These are phyloP conservation scores for Heliamphora pulchella DNA, from an alignment of 179 eudicot species.

Conservation along the genomic window DNA sequence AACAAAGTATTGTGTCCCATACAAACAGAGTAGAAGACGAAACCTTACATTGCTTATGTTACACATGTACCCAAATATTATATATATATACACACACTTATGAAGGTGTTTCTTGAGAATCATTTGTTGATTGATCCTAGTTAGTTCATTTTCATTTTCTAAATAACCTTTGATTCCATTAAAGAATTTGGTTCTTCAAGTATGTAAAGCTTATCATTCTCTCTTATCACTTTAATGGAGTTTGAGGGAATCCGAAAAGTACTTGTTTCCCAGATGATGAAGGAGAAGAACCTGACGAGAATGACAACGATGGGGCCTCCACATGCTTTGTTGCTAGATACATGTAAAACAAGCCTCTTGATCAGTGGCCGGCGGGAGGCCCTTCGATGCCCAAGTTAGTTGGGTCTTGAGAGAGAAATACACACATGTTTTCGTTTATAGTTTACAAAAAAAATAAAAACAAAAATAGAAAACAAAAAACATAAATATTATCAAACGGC, in stretches of 20 bases:
- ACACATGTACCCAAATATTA: neutral
- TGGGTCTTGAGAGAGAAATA: no score
- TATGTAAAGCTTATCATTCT: slow-evolving; percentile 60
- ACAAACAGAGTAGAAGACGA: neutral
- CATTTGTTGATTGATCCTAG: neutral
- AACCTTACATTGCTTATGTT: neutral
- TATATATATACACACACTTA: neutral
- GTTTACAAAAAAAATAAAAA: no score
- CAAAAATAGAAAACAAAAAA: no score
- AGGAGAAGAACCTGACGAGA: no score
- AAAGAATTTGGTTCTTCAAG: slow-evolving; percentile 22
- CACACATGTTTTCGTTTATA: no score
- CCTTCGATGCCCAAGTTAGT: no score
- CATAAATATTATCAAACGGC: no score
- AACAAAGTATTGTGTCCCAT: neutral
- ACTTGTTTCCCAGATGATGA: no score
- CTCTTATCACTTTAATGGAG: slow-evolving; percentile 65
- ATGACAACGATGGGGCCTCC: no score
- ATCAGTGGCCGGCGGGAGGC: no score
- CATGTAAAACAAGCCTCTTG: no score
- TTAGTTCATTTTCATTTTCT: neutral
- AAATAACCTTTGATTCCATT: neutral
- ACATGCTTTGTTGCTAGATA: no score
- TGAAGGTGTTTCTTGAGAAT: neutral
- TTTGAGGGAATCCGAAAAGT: slow-evolving; percentile 3